phyloP scores from a whole-genome alignment of 2,329 filamentous ascomycete species.

The Colletotrichum tropicicola region DNA sequence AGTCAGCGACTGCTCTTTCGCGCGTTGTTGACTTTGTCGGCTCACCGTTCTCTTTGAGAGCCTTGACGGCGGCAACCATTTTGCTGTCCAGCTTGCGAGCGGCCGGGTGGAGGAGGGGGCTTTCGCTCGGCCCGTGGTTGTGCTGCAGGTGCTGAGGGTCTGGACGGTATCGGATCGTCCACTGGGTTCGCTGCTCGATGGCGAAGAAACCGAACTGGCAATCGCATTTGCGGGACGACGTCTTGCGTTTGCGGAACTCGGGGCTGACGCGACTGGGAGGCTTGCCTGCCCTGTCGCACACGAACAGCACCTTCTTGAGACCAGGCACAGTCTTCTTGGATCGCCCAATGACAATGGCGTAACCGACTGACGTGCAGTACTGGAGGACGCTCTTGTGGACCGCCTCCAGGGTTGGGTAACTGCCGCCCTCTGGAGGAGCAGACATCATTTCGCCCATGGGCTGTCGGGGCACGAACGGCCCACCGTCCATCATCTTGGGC shows the following conservation, averaged over 20 bases:
- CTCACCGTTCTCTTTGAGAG: slow-evolving; percentile 72
- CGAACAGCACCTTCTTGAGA: slow-evolving; percentile 73
- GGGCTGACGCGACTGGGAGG: slow-evolving; percentile 69
- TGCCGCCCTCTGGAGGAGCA: slow-evolving; percentile 70
- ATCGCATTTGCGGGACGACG: slow-evolving; percentile 74
- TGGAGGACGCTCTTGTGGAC: slow-evolving; percentile 70
- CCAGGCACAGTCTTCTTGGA: slow-evolving; percentile 75
- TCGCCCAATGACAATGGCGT: slow-evolving; percentile 73
- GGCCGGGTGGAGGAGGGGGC: slow-evolving; percentile 72
- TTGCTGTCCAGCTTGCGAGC: slow-evolving; percentile 73
- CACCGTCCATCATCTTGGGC: slow-evolving; percentile 57
- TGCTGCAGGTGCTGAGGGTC: slow-evolving; percentile 66
- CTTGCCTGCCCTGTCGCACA: slow-evolving; percentile 72
- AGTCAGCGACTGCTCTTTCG: slow-evolving; percentile 39
- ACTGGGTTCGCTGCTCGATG: slow-evolving; percentile 73
- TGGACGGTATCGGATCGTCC: slow-evolving; percentile 72
- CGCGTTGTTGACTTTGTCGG: slow-evolving; percentile 28
- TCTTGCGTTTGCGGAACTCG: slow-evolving; percentile 71
- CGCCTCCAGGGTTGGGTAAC: slow-evolving; percentile 70
- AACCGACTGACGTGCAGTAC: slow-evolving; percentile 74
- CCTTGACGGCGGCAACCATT: slow-evolving; percentile 73
- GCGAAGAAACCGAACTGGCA: slow-evolving; percentile 77
- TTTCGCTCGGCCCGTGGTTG: slow-evolving; percentile 74
- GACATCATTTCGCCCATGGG: slow-evolving; percentile 70
- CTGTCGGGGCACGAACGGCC: slow-evolving; percentile 60